phyloP scores from a whole-genome alignment of 2,329 filamentous ascomycete genomes.

The Neurospora sp. region DNA sequence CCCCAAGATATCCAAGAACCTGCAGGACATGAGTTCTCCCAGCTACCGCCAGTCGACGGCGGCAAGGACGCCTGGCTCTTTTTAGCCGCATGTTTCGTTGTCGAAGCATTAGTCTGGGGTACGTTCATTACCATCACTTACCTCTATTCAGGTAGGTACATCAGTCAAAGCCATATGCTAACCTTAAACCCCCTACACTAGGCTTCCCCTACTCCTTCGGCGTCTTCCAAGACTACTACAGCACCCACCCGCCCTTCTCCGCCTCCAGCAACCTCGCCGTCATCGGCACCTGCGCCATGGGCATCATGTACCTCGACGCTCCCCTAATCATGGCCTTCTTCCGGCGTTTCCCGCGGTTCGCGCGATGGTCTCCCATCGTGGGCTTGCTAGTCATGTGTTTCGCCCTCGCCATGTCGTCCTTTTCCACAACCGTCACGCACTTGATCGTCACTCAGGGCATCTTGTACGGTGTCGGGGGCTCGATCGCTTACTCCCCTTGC shows the following conservation, averaged over 20 bases:
- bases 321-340: slow-evolving; percentile 39
- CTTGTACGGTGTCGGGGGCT: slow-evolving; percentile 48
- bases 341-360: slow-evolving; percentile 30
- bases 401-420: slow-evolving; percentile 40
- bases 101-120: slow-evolving; percentile 47
- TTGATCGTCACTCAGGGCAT: slow-evolving; percentile 52
- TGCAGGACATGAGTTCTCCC: slow-evolving; percentile 15
- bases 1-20: neutral
- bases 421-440: slow-evolving; percentile 40
- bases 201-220: slow-evolving; percentile 61
- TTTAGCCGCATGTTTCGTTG: slow-evolving; percentile 37
- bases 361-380: slow-evolving; percentile 31
- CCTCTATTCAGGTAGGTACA: neutral
- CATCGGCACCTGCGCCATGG: slow-evolving; percentile 55
- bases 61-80: slow-evolving; percentile 33
- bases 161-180: neutral
- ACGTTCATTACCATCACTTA: slow-evolving; percentile 13
- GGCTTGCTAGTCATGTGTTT: slow-evolving; percentile 42
- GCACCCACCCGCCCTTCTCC: slow-evolving; percentile 45
- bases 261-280: slow-evolving; percentile 43
- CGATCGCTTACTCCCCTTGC: slow-evolving; percentile 44
- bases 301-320: slow-evolving; percentile 45
- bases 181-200: slow-evolving; percentile 19
- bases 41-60: slow-evolving; percentile 24
- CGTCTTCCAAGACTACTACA: slow-evolving; percentile 62